A percentile compares a stretch with the other conserved stretches of the same genome.
Conservation (phyloP, 441 rosid genomes). For the Macaranga tanarius region DNA sequence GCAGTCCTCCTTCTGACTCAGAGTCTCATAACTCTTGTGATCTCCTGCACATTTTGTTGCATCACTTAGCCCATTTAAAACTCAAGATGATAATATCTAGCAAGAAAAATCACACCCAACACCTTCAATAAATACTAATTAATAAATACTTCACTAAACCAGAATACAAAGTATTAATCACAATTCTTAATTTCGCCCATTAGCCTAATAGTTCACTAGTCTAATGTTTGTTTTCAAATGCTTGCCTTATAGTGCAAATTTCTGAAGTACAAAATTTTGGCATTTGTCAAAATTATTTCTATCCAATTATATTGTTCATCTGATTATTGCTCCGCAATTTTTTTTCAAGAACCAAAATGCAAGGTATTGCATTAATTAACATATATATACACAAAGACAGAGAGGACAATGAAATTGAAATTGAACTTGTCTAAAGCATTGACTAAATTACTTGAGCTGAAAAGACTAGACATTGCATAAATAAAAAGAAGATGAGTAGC, state of each 20-base stretch:
- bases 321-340: not conserved
- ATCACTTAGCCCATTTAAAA: not conserved
- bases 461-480: not conserved
- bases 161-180: no score
- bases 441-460: no score
- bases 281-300: not conserved
- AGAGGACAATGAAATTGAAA: not conserved
- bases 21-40: constrained; percentile 12
- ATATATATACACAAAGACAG: not conserved
- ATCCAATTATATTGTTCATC: no score
- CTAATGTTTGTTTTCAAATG: no score
- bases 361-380: not conserved
- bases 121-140: not conserved
- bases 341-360: not conserved
- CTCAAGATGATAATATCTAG: not conserved
- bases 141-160: no score
- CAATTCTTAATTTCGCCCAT: no score
- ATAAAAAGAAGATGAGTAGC: not conserved
- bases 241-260: no score
- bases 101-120: not conserved
- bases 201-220: no score
- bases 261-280: no score
- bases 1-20: constrained; percentile 11
- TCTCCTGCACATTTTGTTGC: constrained; percentile 27
- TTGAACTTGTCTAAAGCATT: not conserved